These are phyloP conservation scores for Paraphoma sp. DNA, from an alignment of 2,329 filamentous ascomycete genomes.

Conservation along the genomic window DNA sequence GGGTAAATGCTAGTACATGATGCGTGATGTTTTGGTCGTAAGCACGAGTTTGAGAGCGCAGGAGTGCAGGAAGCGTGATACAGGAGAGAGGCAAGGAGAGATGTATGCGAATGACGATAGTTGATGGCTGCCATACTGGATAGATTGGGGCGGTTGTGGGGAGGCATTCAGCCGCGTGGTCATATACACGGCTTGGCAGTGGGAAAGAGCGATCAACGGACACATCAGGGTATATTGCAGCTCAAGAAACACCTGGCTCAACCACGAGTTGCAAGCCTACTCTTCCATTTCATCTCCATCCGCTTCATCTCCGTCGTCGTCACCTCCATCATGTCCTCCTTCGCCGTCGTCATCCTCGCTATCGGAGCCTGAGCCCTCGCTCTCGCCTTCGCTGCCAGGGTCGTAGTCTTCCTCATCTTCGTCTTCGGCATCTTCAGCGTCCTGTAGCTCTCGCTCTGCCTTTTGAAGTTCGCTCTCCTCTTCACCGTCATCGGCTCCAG, in stretches of 20 bases:
- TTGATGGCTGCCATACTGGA: background rate
- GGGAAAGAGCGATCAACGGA: background rate
- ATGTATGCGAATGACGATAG: background rate
- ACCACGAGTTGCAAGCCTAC: background rate
- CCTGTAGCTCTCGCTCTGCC: slow-evolving; percentile 45
- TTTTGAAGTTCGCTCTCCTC: slow-evolving; percentile 50
- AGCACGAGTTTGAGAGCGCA: background rate
- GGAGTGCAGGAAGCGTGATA: background rate
- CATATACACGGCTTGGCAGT: background rate
- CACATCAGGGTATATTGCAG: background rate
- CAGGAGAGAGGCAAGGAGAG: background rate
- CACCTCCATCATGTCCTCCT: slow-evolving; percentile 41
- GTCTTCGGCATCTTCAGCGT: slow-evolving; percentile 50
- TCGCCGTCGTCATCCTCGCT: slow-evolving; percentile 43
- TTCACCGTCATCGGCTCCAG: slow-evolving; percentile 21
- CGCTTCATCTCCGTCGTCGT: slow-evolving; percentile 24
- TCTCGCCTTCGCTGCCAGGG: slow-evolving; percentile 50
- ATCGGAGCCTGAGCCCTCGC: slow-evolving; percentile 46
- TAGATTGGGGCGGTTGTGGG: slow-evolving; percentile 1
- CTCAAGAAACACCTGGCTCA: background rate
- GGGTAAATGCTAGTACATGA: slow-evolving; percentile 9
- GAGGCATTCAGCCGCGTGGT: slow-evolving; percentile 2
- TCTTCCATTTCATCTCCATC: slow-evolving; percentile 39
- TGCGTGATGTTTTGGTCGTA: slow-evolving; percentile 2
- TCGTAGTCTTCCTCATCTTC: slow-evolving; percentile 54